Evolutionary conservation across 208 protist species (phyloP).

Genomic region (Trypanosoma scelopori): DNA sequence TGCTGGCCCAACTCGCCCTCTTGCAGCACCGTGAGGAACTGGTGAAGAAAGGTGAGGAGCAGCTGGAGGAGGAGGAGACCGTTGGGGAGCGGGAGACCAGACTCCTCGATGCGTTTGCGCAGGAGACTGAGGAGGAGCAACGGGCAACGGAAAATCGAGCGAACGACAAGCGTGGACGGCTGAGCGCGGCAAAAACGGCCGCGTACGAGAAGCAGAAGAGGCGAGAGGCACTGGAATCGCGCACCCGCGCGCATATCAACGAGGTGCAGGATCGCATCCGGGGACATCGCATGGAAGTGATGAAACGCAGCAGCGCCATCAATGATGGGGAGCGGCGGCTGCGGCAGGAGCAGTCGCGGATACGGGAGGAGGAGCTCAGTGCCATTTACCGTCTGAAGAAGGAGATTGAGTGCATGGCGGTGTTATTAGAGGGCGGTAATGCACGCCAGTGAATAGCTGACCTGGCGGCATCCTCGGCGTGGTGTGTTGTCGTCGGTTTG

Average conservation of each 20-base stretch:
- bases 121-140: slow-evolving; percentile 20
- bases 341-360: slow-evolving; percentile 10
- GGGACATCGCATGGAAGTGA: slow-evolving; percentile 9
- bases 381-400: slow-evolving; percentile 17
- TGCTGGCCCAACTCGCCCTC: slow-evolving; percentile 25
- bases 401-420: slow-evolving; percentile 15
- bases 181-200: slow-evolving; percentile 3
- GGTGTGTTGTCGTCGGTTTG: too few relatives aligned
- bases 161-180: slow-evolving; percentile 8
- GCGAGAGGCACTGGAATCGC: slow-evolving; percentile 9
- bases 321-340: slow-evolving; percentile 24
- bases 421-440: not conserved
- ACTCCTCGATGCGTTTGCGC: slow-evolving; percentile 8
- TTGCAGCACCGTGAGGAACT: slow-evolving; percentile 23
- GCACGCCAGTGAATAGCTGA: not conserved
- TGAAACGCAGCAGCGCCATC: slow-evolving; percentile 8
- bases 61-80: slow-evolving; percentile 11
- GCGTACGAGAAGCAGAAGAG: slow-evolving; percentile 16
- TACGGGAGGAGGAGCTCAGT: slow-evolving; percentile 21
- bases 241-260: slow-evolving; percentile 8
- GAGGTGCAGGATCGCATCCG: slow-evolving; percentile 17
- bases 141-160: not conserved
- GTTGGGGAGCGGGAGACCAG: not conserved
- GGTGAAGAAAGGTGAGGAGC: slow-evolving; percentile 21
- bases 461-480: too few relatives aligned